Base-by-base conservation (phyloP, 2,329 filamentous ascomycete species). In the Alternaria hordeiaustralica region DNA sequence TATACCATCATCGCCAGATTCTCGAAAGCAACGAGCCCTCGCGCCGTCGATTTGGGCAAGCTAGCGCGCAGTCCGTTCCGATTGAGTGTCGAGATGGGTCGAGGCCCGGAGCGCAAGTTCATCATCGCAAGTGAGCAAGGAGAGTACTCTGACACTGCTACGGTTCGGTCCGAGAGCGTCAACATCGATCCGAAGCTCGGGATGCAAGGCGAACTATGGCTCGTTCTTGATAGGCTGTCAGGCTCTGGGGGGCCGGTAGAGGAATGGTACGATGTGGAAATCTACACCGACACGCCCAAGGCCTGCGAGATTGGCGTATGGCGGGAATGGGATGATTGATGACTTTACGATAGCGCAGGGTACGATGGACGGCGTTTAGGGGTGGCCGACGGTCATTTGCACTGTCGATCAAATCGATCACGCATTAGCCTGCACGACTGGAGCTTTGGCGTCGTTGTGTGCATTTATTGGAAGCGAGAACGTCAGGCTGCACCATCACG, bases 151-250 rank as follows among this genome's bases (percentile, higher is more conserved):
- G 92, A 96, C 78, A 84, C 85, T 61, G 88, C 88, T 0, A 85
- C 78, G 9, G 78, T 96, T 25, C 86, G 92, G 53, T 92, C 91
- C 2, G 84, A 88, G 13, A 90, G 95, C 67, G 86, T 96, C 55
- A 90, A 96, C 79, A 81, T 97, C 45, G 88, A 89, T 47, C 91
- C 92, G 0, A 85, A 83, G n/a, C 80, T 86, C 67, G 82, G 84
- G 61, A 80, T 53, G 18, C 80, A 80, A 10, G 86, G 87, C 20
- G 89, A 89, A 18, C 78, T 94, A 61, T 96, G 92, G 91, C 83
- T 97, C 57, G 90, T 97, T 6, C 83, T 97, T 45, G 94, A 97
- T 80, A 87, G 91, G 68, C 86, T 95, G 72, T 91, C 89, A n/a
- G 87, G 86, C 11, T 84, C 83, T 47, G 81, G 81, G 6, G 84